phyloP scores from a whole-genome alignment of 2,329 filamentous ascomycete genomes.

The Monosporascus sp. region DNA sequence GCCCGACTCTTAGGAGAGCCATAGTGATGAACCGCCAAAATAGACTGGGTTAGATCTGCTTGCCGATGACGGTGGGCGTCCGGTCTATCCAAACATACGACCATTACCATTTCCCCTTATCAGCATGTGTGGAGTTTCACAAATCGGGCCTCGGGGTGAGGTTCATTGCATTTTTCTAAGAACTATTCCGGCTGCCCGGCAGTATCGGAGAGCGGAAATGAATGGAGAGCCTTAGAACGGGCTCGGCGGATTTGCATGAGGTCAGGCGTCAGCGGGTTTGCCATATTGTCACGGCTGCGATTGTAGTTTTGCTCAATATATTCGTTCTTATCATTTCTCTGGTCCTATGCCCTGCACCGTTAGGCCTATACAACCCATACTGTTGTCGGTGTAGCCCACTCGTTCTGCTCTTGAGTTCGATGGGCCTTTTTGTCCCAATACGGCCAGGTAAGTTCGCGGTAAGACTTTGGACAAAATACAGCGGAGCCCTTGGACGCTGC shows the following conservation, averaged over 20 bases:
- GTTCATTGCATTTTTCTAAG: neutral
- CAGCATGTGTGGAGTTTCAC: slow-evolving; percentile 2
- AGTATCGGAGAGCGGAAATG: neutral
- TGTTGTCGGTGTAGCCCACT: neutral
- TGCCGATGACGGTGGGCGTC: neutral
- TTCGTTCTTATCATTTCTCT: neutral
- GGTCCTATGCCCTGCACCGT: neutral
- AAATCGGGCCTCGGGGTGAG: neutral
- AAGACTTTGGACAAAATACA: too few relatives aligned
- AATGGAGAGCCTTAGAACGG: neutral
- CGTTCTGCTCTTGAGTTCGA: neutral
- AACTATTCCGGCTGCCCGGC: too few relatives aligned
- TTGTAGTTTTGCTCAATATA: neutral
- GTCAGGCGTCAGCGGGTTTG: neutral
- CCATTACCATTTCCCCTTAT: neutral
- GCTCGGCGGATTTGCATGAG: neutral
- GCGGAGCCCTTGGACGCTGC: too few relatives aligned
- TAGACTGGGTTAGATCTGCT: neutral
- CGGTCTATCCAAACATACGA: neutral
- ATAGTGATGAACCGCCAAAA: neutral
- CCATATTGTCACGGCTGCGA: neutral
- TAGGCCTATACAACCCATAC: neutral
- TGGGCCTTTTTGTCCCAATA: too few relatives aligned
- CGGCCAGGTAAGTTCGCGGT: too few relatives aligned
- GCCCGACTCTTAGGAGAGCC: slow-evolving; percentile 76